These are phyloP conservation scores for Syzygium grande DNA, from an alignment of 345 rosid genomes.

Conservation along the genomic window DNA sequence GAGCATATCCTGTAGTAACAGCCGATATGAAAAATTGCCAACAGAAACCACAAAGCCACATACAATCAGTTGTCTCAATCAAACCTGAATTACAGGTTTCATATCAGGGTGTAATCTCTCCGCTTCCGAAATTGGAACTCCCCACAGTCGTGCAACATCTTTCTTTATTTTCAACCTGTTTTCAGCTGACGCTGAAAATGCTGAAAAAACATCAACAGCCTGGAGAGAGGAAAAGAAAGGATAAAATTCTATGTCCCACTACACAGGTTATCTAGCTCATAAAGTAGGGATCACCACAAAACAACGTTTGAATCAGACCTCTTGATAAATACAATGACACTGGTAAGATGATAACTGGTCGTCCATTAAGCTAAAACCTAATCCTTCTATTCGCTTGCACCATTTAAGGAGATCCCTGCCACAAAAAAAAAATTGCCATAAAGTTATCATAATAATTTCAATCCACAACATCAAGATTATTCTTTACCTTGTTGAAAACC, in stretches of 20 bases:
- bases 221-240: slow-evolving; percentile 16
- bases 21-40: slow-evolving; percentile 11
- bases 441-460: neutral
- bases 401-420: slow-evolving; percentile 91
- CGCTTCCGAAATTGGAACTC: slow-evolving; percentile 32
- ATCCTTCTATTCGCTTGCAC: slow-evolving; percentile 71
- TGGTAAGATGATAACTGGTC: slow-evolving; percentile 38
- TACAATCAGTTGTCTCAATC: slow-evolving; percentile 3
- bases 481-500: slow-evolving; percentile 69
- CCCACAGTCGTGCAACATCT: slow-evolving; percentile 60
- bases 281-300: neutral
- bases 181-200: slow-evolving; percentile 43
- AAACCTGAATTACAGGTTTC: slow-evolving; percentile 79
- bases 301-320: slow-evolving; percentile 33
- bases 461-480: neutral
- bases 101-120: slow-evolving; percentile 30
- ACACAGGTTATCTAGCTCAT: neutral
- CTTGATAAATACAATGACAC: slow-evolving; percentile 50
- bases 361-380: slow-evolving; percentile 7
- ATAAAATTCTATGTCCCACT: neutral
- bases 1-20: slow-evolving; percentile 42
- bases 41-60: slow-evolving; percentile 5
- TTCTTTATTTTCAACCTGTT: slow-evolving; percentile 39
- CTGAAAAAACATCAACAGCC: slow-evolving; percentile 80
- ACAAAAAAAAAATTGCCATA: slow-evolving; percentile 5